Evolutionary conservation across 2,329 filamentous ascomycete species (phyloP).

Genomic region (Acrodontium crateriforme): DNA sequence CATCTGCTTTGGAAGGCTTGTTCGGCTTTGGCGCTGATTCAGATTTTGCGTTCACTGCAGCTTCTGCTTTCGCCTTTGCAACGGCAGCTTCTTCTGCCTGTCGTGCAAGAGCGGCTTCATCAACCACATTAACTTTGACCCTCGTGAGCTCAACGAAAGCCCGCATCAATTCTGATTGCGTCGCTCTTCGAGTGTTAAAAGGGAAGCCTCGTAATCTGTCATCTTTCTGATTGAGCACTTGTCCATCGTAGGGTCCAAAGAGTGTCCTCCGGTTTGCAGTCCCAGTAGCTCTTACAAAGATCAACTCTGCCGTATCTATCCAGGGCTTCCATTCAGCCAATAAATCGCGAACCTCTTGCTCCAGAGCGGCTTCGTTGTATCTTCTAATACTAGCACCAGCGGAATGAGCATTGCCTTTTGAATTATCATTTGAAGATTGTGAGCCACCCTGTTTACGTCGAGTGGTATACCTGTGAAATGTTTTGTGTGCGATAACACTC

Average conservation of each 20-base stretch:
- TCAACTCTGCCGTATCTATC: conserved; percentile 68
- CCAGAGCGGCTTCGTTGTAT: conserved; percentile 85
- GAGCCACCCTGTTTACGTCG: conserved; percentile 90
- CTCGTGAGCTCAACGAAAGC: conserved; percentile 88
- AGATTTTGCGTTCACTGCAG: conserved; percentile 28
- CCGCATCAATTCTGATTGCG: conserved; percentile 86
- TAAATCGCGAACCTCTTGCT: conserved; percentile 73
- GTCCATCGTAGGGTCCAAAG: conserved; percentile 82
- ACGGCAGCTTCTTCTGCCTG: conserved; percentile 33
- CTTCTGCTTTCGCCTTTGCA: conserved; percentile 27
- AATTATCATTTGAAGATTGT: conserved; percentile 83
- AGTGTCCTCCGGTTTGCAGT: conserved; percentile 73
- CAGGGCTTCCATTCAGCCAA: conserved; percentile 72
- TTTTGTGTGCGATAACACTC: conserved; percentile 85
- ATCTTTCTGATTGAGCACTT: conserved; percentile 69
- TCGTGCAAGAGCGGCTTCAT: conserved; percentile 45
- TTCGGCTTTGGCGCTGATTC: conserved; percentile 38
- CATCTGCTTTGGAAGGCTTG: conserved; percentile 69
- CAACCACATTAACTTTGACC: conserved; percentile 68
- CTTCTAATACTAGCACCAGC: conserved; percentile 79
- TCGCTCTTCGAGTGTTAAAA: conserved; percentile 82
- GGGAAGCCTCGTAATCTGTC: conserved; percentile 73
- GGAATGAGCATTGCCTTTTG: conserved; percentile 89
- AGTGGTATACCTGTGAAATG: conserved; percentile 94
- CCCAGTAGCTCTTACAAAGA: conserved; percentile 85